These are phyloP conservation scores for Solanum hybrid DNA, from an alignment of 305 asterid genomes.

Conservation along the genomic window DNA sequence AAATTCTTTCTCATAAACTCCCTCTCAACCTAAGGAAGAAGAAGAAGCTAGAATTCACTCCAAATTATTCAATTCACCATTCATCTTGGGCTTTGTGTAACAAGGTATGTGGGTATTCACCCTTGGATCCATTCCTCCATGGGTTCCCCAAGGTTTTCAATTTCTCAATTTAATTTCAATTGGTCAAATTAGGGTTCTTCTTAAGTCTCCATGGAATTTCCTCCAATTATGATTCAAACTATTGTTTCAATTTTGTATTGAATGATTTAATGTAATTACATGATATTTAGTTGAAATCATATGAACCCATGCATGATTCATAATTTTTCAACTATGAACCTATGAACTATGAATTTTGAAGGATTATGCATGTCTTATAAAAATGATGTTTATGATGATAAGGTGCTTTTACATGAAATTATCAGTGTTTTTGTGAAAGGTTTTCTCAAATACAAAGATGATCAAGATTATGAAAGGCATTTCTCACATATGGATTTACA, in stretches of 20 bases:
- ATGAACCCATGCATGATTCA: not conserved
- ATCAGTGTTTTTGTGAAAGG: not conserved
- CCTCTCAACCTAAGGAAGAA: not conserved
- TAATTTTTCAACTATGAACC: not conserved
- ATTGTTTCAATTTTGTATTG: too few species aligned
- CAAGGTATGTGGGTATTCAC: not conserved
- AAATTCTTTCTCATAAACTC: not conserved
- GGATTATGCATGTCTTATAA: not conserved
- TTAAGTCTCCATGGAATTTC: not conserved
- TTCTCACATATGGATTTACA: not conserved
- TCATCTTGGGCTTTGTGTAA: not conserved
- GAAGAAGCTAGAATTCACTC: not conserved
- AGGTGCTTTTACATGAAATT: not conserved
- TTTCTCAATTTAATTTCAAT: not conserved
- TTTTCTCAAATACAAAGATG: too few species aligned
- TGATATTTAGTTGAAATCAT: not conserved
- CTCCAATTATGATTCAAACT: not conserved
- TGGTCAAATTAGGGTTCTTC: not conserved
- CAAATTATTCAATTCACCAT: not conserved
- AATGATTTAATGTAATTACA: not conserved
- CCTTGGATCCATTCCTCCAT: not conserved
- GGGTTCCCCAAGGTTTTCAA: not conserved
- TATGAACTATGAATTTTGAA: not conserved
- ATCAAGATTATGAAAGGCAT: not conserved
- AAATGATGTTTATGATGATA: not conserved